Base-by-base conservation (phyloP, 495 filamentous ascomycete genomes). In the Tetracladium marchalianum region DNA sequence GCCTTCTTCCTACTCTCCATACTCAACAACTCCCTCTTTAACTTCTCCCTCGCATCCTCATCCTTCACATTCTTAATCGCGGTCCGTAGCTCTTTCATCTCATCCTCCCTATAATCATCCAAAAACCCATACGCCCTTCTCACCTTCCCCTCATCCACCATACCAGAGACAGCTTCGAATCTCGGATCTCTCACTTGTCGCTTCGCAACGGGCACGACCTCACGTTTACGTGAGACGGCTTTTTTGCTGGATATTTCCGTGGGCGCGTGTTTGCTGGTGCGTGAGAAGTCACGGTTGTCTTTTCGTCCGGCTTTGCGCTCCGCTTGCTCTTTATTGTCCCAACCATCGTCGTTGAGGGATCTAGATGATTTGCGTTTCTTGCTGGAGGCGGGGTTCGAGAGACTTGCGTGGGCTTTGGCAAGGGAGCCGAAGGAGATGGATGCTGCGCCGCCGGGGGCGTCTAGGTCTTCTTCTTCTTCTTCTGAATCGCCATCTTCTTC, bases 251-350 rank as follows among this genome's bases (percentile, higher is more conserved):
- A 80, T 45, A 87, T 72, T 35, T 86, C 81, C 41, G 77, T 72
- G 0, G 92, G 92, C 0, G 92, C 92, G 61, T 97, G 88, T 62
- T 98, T 98, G 62, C 71, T 85, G 18, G 78, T 55, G 10, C 89
- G 81, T 15, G 62, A 63, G 11, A 66, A 67, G 55, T 62, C 59
- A 37, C 52, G 60, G 43, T 44, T 56, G 59, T 68, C 57, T 61
- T 66, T 51, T 53, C 58, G 53, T 34, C 55, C 50, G 40, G 58
- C 46, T 22, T 60, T 65, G 46, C 62, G 54, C 66, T 72, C 47
- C 54, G 41, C 36, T 47, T 63, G 45, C 67, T 65, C 44, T 50
- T 62, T 58, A 46, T 59, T 53, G 38, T 39, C 45, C 44, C 40
- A 60, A 39, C 19, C 39, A 39, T 59, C 55, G 50, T 53, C 54